Evolutionary conservation across 2,329 filamentous ascomycete species (phyloP).

Genomic region (Pseudophaeomoniella oleicola): DNA sequence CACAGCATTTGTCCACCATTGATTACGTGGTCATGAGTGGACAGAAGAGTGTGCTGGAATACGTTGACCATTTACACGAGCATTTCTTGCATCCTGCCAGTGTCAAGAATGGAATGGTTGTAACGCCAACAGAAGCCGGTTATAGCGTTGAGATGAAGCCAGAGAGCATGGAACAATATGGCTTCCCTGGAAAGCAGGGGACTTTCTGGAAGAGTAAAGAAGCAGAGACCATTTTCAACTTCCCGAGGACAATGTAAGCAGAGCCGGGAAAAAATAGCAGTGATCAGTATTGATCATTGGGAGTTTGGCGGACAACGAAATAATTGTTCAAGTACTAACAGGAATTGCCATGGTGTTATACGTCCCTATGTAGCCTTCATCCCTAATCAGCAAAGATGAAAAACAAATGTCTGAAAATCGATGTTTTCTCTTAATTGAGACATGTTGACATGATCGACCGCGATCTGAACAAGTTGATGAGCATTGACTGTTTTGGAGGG

Average conservation of each 20-base stretch:
- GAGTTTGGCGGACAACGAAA: too few species aligned
- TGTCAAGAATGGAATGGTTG: conserved; percentile 76
- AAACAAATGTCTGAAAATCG: too few species aligned
- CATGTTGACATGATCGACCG: too few species aligned
- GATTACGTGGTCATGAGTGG: conserved; percentile 81
- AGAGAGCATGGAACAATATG: conserved; percentile 67
- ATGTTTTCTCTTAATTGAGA: too few species aligned
- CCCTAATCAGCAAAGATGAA: too few species aligned
- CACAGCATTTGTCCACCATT: conserved; percentile 80
- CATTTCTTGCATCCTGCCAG: conserved; percentile 73
- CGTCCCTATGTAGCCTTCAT: too few species aligned
- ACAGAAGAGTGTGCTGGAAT: conserved; percentile 71
- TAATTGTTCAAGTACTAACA: too few species aligned
- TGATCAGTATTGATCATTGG: too few species aligned
- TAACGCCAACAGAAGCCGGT: conserved; percentile 66
- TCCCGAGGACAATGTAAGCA: not conserved
- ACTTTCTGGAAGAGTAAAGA: conserved; percentile 9
- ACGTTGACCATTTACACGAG: conserved; percentile 86
- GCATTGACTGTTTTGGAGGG: too few species aligned
- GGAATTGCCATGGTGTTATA: too few species aligned
- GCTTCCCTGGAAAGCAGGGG: conserved; percentile 61
- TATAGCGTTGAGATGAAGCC: conserved; percentile 92
- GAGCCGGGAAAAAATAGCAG: too few species aligned
- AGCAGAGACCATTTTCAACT: conserved; percentile 1
- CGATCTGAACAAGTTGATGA: too few species aligned